phyloP scores from a whole-genome alignment of 176 grass and related monocot genomes.

The Dendrocalamus sinicus region DNA sequence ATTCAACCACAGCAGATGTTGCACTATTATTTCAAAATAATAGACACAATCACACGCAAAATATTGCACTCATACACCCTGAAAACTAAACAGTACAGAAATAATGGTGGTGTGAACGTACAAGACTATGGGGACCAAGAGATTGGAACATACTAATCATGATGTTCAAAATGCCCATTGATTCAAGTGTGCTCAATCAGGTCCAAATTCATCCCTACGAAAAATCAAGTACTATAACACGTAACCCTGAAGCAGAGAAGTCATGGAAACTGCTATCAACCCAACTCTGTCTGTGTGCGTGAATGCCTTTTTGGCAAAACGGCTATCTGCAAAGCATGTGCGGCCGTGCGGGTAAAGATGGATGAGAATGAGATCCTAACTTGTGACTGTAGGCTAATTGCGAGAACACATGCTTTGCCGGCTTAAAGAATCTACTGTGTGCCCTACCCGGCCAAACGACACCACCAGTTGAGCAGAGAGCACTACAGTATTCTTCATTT shows the following conservation, averaged over 20 bases:
- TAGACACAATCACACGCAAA: not conserved
- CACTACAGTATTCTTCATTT: constrained; percentile 3
- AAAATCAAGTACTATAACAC: not conserved
- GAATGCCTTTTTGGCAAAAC: not conserved
- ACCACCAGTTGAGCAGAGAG: constrained; percentile 1
- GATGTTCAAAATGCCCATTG: not conserved
- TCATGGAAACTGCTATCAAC: not conserved
- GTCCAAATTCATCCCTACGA: not conserved
- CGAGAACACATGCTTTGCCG: constrained; percentile 7
- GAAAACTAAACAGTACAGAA: constrained; percentile 4
- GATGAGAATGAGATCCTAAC: too few species aligned
- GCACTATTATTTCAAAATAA: not conserved
- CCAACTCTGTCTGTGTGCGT: not conserved
- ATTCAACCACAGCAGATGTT: constrained; percentile 15
- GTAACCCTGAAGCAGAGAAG: not conserved
- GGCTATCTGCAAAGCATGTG: not conserved
- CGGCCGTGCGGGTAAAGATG: not conserved
- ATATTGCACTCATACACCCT: not conserved
- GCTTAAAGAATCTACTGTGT: constrained; percentile 22
- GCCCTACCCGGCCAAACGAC: not conserved
- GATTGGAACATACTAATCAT: not conserved
- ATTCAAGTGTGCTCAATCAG: constrained; percentile 23
- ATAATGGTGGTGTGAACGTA: constrained; percentile 5
- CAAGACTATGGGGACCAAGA: constrained; percentile 17
- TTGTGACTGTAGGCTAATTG: constrained; percentile 18